Evolutionary conservation across 768 basidiomycete species (phyloP), one percentile per base, ranked within the genome.

Genomic region (Termitomyces sp.): DNA sequence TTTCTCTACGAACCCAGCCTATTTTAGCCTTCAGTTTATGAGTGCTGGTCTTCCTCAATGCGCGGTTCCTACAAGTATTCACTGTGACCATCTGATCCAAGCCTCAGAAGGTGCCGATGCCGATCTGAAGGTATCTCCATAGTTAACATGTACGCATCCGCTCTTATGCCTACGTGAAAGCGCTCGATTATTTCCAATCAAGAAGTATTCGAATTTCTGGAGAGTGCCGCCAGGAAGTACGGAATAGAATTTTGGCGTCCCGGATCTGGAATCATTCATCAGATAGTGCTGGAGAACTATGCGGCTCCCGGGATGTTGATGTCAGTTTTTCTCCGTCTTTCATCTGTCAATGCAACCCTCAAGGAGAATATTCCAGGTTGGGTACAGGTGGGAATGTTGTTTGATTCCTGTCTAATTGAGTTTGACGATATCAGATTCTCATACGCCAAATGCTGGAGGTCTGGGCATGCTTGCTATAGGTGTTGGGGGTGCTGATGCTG

Each of bases 231-330:
- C 30, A 80, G 79, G 62, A 94, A 91, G 70, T 93, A 92, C 67
- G 91, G 96, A 31, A 97, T 98, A 62, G 96, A 98, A 72, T 99
- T 98, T 71, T 98, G 97, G 96, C 78, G 82, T 64, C 97, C 97
- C 33, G 97, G 97, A n/a, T 90, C 87, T 51, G 91, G 91, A 19
- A 94, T 92, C 60, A 96, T 99, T 60, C 97, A 99, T 70, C 97
- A 98, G 68, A 97, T 98, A 57, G 96, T 99, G 3, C 78, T 99
- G 56, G 96, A 99, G 71, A 96, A 96, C 65, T 98, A 98, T 68
- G 94, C 95, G 30, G 94, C 94, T 46, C 94, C 93, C 6, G 94
- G 94, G 59, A 88, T 94, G 82, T 78, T 95, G 30, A 94, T 96
- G 93, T 91, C 59, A 61, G 80, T 68, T 33, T 19, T 43, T 5